Evolutionary conservation across 306 rosid genomes (phyloP).

Genomic region (Cucurbita ficifolia): DNA sequence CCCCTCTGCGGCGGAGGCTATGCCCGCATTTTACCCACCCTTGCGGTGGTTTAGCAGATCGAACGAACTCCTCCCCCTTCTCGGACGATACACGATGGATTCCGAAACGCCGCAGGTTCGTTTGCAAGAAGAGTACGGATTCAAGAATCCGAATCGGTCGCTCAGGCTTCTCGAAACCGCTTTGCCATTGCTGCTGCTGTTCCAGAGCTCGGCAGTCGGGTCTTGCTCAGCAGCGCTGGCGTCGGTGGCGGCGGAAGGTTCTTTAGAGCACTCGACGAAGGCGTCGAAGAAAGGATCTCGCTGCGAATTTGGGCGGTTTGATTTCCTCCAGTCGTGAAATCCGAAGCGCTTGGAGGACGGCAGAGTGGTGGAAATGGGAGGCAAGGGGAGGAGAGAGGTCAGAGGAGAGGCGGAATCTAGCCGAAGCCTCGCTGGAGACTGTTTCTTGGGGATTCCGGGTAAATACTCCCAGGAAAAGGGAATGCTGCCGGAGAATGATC

Average conservation of each 20-base stretch:
- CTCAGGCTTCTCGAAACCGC: conserved; percentile 62
- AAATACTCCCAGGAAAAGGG: conserved; percentile 97
- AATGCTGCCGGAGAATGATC: conserved; percentile 50
- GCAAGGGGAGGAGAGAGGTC: conserved; percentile 34
- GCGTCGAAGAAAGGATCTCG: conserved; percentile 87
- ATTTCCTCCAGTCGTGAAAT: conserved; percentile 17
- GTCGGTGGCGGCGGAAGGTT: background rate
- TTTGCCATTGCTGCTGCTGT: conserved; percentile 11
- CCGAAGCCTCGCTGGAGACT: conserved; percentile 18
- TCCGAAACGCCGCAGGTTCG: conserved; percentile 59
- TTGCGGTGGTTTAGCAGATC: conserved; percentile 22
- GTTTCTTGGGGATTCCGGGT: conserved; percentile 89
- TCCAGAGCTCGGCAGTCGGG: conserved; percentile 14
- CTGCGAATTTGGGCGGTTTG: conserved; percentile 6
- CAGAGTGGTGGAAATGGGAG: conserved; percentile 22
- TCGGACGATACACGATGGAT: conserved; percentile 53
- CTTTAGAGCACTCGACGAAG: conserved; percentile 71
- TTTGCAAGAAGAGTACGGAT: conserved; percentile 52
- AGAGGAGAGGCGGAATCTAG: conserved; percentile 20
- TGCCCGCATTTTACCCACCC: conserved; percentile 9
- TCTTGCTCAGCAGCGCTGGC: conserved; percentile 7
- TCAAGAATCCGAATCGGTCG: conserved; percentile 55
- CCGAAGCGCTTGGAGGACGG: conserved; percentile 19
- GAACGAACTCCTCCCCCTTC: conserved; percentile 31
- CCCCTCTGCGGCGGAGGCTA: too few species aligned